A percentile compares a stretch with the other conserved stretches of the same genome.
Conservation (phyloP, 106 monocot species). For the Dioscorea alata region DNA sequence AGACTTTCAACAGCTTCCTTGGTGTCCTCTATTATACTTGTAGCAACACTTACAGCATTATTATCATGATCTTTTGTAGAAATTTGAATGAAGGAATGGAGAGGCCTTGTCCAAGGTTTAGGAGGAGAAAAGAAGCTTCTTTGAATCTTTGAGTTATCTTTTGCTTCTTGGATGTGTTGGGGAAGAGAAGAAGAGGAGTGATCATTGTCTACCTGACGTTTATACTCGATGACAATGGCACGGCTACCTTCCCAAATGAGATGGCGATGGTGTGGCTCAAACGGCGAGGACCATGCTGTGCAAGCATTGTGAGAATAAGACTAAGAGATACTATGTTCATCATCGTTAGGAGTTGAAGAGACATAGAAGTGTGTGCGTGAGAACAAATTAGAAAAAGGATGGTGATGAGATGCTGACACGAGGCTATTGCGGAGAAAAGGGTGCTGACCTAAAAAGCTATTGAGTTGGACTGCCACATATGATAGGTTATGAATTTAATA, state of each 20-base stretch:
- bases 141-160: constrained; percentile 41
- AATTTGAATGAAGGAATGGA: constrained; percentile 1
- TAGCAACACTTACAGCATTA: neutral
- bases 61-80: neutral
- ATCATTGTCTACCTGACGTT: constrained; percentile 25
- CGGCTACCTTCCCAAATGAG: constrained; percentile 64
- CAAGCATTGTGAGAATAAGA: constrained; percentile 41
- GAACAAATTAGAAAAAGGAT: too few species aligned
- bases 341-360: constrained; percentile 16
- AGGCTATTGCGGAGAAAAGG: too few species aligned
- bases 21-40: neutral
- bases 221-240: constrained; percentile 72
- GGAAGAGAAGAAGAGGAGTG: neutral
- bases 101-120: constrained; percentile 34
- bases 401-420: too few species aligned
- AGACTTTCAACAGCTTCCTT: neutral
- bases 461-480: too few species aligned
- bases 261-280: constrained; percentile 3
- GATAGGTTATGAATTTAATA: too few species aligned
- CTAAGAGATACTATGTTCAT: constrained; percentile 55
- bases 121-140: constrained; percentile 21
- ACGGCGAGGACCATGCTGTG: constrained; percentile 46
- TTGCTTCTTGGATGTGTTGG: constrained; percentile 16
- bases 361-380: too few species aligned
- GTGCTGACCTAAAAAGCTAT: too few species aligned